Evolutionary conservation across 176 grass and related monocot genomes (phyloP), one percentile per base, ranked within the genome.

Genomic region (Hyparrhenia diplandra): DNA sequence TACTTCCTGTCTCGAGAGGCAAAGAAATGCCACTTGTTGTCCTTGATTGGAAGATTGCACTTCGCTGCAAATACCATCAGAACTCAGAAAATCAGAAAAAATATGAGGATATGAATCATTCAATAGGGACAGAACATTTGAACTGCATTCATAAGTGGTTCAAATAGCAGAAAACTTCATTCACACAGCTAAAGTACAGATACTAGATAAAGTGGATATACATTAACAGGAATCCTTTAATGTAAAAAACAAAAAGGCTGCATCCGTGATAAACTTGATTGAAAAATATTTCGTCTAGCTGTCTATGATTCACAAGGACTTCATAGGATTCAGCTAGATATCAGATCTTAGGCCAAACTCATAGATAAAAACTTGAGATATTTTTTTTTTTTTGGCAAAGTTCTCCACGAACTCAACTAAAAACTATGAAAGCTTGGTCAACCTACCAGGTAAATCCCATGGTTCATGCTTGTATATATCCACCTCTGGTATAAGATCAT

Each of bases 381-480:
- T 43, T 43, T n/a, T n/a, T n/a, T n/a, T n/a, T n/a, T 21, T 65
- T 58, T 11, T 57, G 2, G 21, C 6, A 47, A 71, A 71, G 20
- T 37, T 71, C 42, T 59, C 11, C 18, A 71, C 43, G 34, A 18
- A 76, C 8, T 4, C 42, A 49, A 66, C 30, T 35, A 35, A 68
- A 71, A 73, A 71, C 2, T 16, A 43, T 27, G 68, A 20, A 78
- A 79, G 30, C 25, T 72, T 60, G 52, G 35, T 64, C 13, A 27
- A 81, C 87, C 68, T 91, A 94, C 95, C 76, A 81, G 92, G 90
- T 76, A 98, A 87, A 87, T 98, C 95, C 95, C 95, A 98, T 82
- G 95, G 95, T 69, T 95, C 95, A 75, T 98, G 86, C 81, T 93
- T 98, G 83, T 98, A 98, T 84, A 98, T 98, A 80, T 98, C 95